Base-by-base conservation (phyloP, 768 basidiomycete species). In the Termitomyces sp. region DNA sequence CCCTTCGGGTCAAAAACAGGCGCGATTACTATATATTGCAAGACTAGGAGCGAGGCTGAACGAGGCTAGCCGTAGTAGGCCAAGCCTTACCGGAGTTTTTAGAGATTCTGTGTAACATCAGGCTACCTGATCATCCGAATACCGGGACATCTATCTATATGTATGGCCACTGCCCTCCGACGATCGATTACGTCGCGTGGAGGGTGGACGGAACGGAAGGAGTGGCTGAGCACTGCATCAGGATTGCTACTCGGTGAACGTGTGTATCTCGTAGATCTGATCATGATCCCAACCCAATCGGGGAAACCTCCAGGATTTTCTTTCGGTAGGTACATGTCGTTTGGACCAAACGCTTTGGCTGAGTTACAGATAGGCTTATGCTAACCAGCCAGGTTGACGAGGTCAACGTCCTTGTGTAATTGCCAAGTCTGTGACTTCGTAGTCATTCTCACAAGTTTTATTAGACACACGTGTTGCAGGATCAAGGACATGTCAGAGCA, bases 101-200 rank as follows among this genome's bases (percentile, higher is more conserved):
- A 46, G 35, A 48, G 9, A 52, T 33, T 18, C 18, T 18, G n/a
- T n/a, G n/a, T n/a, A 50, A 38, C 18, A 18, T 18, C 24, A 54
- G 52, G 61, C 36, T 32, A 58, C 20, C 8, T 32, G 36, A 15
- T 44, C 18, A 52, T 32, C 55, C 49, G 59, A 20, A 46, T 42
- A 7, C 45, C 32, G 59, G 45, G 4, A 1, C 38, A n/a, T n/a
- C n/a, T 33, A 54, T 4, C 22, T 24, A 35, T 36, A 22, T 20
- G 38, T 33, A 9, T 9, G 33, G 1, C 24, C 24, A 57, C 56
- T 57, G 33, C 28, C 15, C 28, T 48, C 33, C 50, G n/a, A 44
- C 52, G 40, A 54, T 55, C 54, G 24, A 56, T 59, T 61, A 59
- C 57, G 46, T 62, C 64, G 58, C 59, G 59, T 58, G 64, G 60